A percentile compares a stretch with the other conserved stretches of the same genome.
Evolutionary conservation across 2,329 filamentous ascomycete genomes (phyloP).

Genomic region (Trichoderma sp.): DNA sequence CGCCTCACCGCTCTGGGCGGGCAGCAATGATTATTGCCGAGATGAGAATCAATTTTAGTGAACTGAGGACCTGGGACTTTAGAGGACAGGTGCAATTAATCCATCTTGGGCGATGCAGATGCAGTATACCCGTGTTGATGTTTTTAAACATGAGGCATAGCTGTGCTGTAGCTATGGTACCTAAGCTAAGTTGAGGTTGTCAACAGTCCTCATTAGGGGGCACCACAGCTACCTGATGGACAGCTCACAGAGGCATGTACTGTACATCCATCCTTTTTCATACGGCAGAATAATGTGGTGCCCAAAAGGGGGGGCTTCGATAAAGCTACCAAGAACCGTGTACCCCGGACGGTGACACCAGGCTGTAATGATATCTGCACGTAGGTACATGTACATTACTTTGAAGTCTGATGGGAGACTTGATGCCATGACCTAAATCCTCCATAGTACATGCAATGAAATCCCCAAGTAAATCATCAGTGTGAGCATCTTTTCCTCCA

Average conservation of each 20-base stretch:
- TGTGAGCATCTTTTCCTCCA: neutral
- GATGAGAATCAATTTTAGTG: neutral
- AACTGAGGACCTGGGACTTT: too few species aligned
- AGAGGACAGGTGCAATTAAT: too few species aligned
- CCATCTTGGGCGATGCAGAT: neutral
- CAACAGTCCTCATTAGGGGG: neutral
- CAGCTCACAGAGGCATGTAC: neutral
- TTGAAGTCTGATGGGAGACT: neutral
- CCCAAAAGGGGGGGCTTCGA: conserved; percentile 8
- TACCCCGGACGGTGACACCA: neutral
- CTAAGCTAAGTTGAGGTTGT: neutral
- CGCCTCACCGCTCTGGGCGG: conserved; percentile 24
- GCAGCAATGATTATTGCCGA: conserved; percentile 10
- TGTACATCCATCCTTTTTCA: neutral
- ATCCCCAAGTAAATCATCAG: neutral
- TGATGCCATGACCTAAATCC: neutral
- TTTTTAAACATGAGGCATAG: neutral
- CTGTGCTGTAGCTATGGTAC: neutral
- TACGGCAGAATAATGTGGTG: neutral
- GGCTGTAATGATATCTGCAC: neutral
- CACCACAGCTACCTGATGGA: neutral
- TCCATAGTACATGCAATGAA: neutral
- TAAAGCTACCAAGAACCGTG: neutral
- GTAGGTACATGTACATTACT: too few species aligned
- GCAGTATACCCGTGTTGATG: neutral